These are phyloP conservation scores for Pleurotus djamor DNA, from an alignment of 768 basidiomycete genomes.

Conservation along the genomic window DNA sequence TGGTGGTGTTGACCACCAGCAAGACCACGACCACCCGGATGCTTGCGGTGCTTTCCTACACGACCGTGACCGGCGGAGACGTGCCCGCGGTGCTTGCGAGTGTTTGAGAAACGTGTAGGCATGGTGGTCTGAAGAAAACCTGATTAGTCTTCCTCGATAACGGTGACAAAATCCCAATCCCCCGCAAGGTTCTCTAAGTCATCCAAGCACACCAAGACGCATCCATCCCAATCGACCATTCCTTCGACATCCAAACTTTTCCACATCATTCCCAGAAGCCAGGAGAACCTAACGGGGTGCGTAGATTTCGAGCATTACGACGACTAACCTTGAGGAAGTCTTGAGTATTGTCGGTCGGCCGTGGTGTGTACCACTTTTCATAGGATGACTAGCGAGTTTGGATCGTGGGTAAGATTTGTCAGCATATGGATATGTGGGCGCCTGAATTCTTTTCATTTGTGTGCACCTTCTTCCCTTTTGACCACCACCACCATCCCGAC, in stretches of 20 bases:
- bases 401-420: constrained; percentile 1
- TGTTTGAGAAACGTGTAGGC: constrained; percentile 96
- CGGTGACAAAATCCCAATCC: constrained; percentile 10
- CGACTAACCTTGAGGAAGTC: constrained; percentile 68
- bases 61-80: constrained; percentile 99
- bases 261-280: background rate
- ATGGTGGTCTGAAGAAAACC: constrained; percentile 47
- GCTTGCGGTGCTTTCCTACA: constrained; percentile 99
- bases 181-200: constrained; percentile 24
- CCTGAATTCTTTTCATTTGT: background rate
- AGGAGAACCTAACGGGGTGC: background rate
- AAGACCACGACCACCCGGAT: constrained; percentile 99
- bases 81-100: constrained; percentile 99
- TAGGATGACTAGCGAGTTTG: background rate
- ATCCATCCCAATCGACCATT: constrained; percentile 30
- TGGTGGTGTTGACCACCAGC: constrained; percentile 99
- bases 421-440: background rate
- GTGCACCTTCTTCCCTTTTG: background rate
- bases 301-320: constrained; percentile 6
- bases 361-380: constrained; percentile 12
- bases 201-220: constrained; percentile 43
- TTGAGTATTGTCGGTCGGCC: constrained; percentile 36
- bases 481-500: background rate
- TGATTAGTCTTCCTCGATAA: constrained; percentile 9
- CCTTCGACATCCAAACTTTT: background rate